phyloP scores from a whole-genome alignment of 1,139 yeast species.

The Pichia sp. region DNA sequence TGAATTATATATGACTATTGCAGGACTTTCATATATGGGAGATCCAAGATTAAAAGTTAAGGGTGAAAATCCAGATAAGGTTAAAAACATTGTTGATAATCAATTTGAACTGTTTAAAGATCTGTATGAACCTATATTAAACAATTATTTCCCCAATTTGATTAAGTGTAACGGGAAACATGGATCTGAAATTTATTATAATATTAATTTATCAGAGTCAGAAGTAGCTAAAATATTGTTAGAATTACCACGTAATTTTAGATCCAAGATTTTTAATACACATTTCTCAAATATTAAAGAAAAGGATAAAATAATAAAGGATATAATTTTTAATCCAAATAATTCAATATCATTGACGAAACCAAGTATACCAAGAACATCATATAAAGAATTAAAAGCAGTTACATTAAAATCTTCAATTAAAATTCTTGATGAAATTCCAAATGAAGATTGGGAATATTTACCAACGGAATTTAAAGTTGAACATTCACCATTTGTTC shows the following conservation, averaged over 20 bases:
- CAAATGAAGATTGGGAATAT: conserved; percentile 28
- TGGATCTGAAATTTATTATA: conserved; percentile 11
- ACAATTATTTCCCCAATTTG: conserved; percentile 35
- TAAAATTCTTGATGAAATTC: conserved; percentile 14
- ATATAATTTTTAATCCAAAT: conserved; percentile 22
- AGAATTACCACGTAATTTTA: conserved; percentile 49
- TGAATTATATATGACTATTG: conserved; percentile 68
- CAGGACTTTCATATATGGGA: conserved; percentile 80
- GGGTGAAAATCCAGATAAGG: conserved; percentile 88
- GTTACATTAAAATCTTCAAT: neutral
- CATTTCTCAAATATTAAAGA: conserved; percentile 32
- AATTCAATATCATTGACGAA: neutral
- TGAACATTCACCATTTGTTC: conserved; percentile 30
- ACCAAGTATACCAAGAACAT: neutral
- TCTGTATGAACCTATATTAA: conserved; percentile 65
- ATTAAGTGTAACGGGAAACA: conserved; percentile 13
- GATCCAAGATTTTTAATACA: conserved; percentile 39
- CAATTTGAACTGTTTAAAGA: conserved; percentile 64
- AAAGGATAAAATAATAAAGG: conserved; percentile 11
- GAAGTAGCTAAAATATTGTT: conserved; percentile 33
- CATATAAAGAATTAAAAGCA: conserved; percentile 6
- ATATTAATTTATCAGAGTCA: conserved; percentile 22
- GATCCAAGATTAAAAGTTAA: conserved; percentile 85
- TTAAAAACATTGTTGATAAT: conserved; percentile 73
- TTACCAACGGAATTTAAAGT: conserved; percentile 25